phyloP scores from a whole-genome alignment of 2,329 filamentous ascomycete genomes.

The Fusarium dimerum region DNA sequence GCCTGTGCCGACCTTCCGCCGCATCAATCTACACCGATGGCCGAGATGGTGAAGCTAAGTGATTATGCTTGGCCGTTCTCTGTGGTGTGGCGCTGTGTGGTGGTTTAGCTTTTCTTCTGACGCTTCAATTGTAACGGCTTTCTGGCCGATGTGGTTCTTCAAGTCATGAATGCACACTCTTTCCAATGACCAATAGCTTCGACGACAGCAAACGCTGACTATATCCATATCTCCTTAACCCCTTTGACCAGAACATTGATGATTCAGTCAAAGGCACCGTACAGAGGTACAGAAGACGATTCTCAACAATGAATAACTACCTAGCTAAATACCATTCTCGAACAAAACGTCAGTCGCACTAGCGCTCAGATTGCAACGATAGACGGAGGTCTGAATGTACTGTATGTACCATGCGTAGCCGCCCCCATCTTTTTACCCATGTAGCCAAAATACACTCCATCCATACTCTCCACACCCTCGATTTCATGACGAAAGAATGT shows the following conservation, averaged over 20 bases:
- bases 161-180: not conserved
- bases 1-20: no score
- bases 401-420: not conserved
- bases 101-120: constrained; percentile 1
- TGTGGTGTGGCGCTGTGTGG: constrained; percentile 2
- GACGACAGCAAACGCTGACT: no score
- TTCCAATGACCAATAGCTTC: no score
- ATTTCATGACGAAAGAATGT: constrained; percentile 2
- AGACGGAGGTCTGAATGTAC: not conserved
- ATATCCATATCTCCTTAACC: no score
- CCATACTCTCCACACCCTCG: constrained; percentile 22
- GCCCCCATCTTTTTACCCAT: constrained; percentile 8
- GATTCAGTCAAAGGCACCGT: no score
- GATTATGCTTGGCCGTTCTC: constrained; percentile 1
- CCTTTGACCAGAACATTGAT: no score
- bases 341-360: constrained; percentile 21
- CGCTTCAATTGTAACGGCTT: not conserved
- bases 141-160: not conserved
- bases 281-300: no score
- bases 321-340: constrained; percentile 26
- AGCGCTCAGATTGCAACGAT: constrained; percentile 9
- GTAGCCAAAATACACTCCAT: constrained; percentile 4
- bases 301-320: no score
- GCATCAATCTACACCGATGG: no score
- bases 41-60: not conserved